Base-by-base conservation (phyloP, 1,139 yeast species). In the Blastobotrys arbuscula region DNA sequence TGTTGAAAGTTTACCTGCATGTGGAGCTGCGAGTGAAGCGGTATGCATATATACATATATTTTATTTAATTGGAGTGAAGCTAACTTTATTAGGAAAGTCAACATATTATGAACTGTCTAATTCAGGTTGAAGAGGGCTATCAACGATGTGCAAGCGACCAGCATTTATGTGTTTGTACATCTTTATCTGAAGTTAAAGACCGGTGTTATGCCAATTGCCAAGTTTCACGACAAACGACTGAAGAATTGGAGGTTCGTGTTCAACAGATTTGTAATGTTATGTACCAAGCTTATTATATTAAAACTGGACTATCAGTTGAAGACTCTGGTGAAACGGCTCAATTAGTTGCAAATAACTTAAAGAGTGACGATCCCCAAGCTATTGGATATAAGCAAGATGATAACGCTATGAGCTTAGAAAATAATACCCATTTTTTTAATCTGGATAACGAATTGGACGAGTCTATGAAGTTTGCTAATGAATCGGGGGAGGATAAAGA, bases 51-150 rank as follows among this genome's bases (percentile, higher is more conserved):
- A 6, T 15, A 33, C 10, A 9, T 18, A 9, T 24, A 7, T 24
- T 24, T 24, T 24, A 33, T 33, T 15, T 19, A 6, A 7, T 21
- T 20, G 3, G 19, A 19, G n/a, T 38, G 6, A 24, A 24, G 28
- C 31, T 28, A 28, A 28, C 31, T 12, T 5, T 15, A 23, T n/a
- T 38, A 38, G 42, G n/a, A 37, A 28, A 21, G 19, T 36, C 9
- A 7, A 2, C 10, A 30, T 3, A 10, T 39, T 2, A 34, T 24
- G 35, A 31, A 41, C 24, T 48, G 50, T 31, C 36, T 44, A 36
- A 37, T 44, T 15, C 45, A 44, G 19, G 40, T 48, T 12, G 51
- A 49, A 33, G 48, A 42, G n/a, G 39, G 44, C 10, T 49, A 36
- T 23, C 46, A 43, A 26, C 31, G 33, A 13, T 49, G 52, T 41